Evolutionary conservation across 192 early-diverging fungal genomes (phyloP), one percentile per base, ranked within the genome.

Genomic region (Chytriomyces sp.): DNA sequence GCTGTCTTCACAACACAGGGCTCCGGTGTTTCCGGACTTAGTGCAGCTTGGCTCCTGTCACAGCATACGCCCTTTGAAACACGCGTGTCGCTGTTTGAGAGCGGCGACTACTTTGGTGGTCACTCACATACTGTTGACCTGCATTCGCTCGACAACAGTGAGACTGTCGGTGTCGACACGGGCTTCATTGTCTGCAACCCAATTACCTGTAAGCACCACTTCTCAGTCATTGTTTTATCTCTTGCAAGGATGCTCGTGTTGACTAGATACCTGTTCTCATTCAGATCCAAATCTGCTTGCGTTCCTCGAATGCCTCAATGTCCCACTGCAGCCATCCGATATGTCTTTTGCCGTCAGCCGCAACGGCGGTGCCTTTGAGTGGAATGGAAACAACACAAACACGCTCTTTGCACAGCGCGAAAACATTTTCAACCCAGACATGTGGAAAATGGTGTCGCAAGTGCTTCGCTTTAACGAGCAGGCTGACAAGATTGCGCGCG

Each of bases 161-260:
- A 61, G 26, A 79, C 35, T 23, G 80, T 85, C 35, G 89, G 87
- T 64, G 91, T 91, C 43, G 91, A 91, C 69, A 90, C 88, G 11
- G 90, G 90, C 16, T 91, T 91, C 73, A 91, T 91, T 62, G 89
- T 91, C 8, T 90, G 82, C 81, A 91, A 91, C 70, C 81, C 79
- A 5, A 72, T 91, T 49, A 90, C 86, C 3, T 90, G 70, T 72
- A 35, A 72, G 13, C 26, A 10, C 18, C 18, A 44, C 20, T 76
- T 43, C 24, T 49, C 24, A 35, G 10, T n/a, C 16, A 28, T 18
- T 18, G 24, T 9, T 20, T 26, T 50, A 43, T 35, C 18, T 13
- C 16, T n/a, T 46, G n/a, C 13, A n/a, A 9, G 45, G 70, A 10
- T 11, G 5, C 63, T 23, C 26, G 11, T 69, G 65, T 50, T 69